A percentile compares a stretch with the other conserved stretches of the same genome.
Conservation (phyloP, 495 filamentous ascomycete genomes). For the Penicillium egyptiacum region DNA sequence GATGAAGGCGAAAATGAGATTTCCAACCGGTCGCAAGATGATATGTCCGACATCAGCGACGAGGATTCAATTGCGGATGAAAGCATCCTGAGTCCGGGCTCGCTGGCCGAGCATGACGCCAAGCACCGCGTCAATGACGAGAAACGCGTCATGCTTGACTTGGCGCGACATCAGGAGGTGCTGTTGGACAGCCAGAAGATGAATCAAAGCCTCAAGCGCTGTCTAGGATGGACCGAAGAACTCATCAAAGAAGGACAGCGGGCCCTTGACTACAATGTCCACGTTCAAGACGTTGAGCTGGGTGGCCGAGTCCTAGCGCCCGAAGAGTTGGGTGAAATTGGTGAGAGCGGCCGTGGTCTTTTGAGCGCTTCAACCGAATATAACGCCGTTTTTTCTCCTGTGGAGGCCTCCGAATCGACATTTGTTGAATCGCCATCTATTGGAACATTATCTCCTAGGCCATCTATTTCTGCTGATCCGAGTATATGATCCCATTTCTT, state of each 20-base stretch:
- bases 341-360: constrained; percentile 38
- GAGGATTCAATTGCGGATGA: constrained; percentile 45
- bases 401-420: constrained; percentile 7
- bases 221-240: constrained; percentile 81
- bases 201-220: constrained; percentile 88
- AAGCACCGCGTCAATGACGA: constrained; percentile 60
- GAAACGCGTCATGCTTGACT: constrained; percentile 73
- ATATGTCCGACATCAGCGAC: constrained; percentile 49
- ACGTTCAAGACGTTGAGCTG: constrained; percentile 72
- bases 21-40: constrained; percentile 38
- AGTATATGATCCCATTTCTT: constrained; percentile 9
- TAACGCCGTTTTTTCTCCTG: constrained; percentile 6
- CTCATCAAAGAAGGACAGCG: constrained; percentile 85
- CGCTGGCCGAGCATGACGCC: constrained; percentile 42
- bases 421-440: constrained; percentile 18
- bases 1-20: constrained; percentile 38
- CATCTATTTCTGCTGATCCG: constrained; percentile 5
- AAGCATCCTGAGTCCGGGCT: constrained; percentile 34
- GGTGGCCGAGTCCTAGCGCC: constrained; percentile 76
- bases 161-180: constrained; percentile 84
- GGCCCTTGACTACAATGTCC: constrained; percentile 78
- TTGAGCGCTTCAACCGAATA: constrained; percentile 35
- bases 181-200: constrained; percentile 87
- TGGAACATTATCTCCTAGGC: not conserved
- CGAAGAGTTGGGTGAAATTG: constrained; percentile 60